Base-by-base conservation (phyloP, 805 yeast genomes). In the Komagataella phaffii region DNA sequence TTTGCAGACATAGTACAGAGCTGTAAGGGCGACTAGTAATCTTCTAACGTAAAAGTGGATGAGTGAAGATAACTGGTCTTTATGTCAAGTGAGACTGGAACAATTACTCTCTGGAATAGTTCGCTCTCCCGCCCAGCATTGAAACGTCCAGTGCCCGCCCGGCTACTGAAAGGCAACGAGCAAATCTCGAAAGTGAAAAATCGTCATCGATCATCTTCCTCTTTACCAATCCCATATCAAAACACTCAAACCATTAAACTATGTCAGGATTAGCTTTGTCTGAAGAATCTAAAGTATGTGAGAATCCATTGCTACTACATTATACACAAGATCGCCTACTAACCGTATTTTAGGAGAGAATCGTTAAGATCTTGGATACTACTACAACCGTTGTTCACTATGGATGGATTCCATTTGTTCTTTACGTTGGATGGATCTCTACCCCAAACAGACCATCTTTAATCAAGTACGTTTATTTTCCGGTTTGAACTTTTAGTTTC, bases 361-460 rank as follows among this genome's bases (percentile, higher is more conserved):
- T 93, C 68, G 71, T 83, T 66, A 88, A 83, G 67, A 72, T 90
- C 56, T 72, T 89, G 59, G 95, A 86, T 60, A 75, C 88, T 60
- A 81, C 96, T 57, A 87, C 88, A 65, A 85, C 88, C 51, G 77
- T 85, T 62, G 86, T 91, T 53, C 99, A 95, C 71, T 93, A 89
- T 70, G 97, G 98, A 48, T 93, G 96, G 88, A 83, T 93, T 61
- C 99, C 99, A 53, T 85, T 93, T 65, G 83, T 93, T 58, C 74
- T 93, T 64, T 93, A 93, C 75, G 73, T 93, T 60, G 99, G 93
- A 49, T 85, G 89, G 89, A 67, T 78, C 53, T 80, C 87, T 59
- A 82, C 91, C 56, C 75, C 88, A 52, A 85, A 84, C 68, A 87
- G 85, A 70, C 97, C 97, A 56, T 81, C 81, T 57, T 73, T 91